Evolutionary conservation across 768 basidiomycete species (phyloP).

Genomic region (Cytidiella melzeri): DNA sequence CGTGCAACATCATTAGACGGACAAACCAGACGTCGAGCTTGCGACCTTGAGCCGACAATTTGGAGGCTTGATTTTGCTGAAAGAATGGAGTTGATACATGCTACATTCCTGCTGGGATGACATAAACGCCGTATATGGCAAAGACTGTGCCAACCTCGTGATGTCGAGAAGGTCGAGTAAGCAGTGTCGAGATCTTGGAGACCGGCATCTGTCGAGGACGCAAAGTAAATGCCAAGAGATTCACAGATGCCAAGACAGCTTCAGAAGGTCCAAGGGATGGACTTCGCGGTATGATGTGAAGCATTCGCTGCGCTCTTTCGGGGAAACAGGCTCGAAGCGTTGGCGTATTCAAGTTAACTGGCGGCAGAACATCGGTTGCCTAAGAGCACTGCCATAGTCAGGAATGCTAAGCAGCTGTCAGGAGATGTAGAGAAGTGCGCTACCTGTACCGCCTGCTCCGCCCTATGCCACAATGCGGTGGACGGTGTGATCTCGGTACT

Average conservation of each 20-base stretch:
- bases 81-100: no score
- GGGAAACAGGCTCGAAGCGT: not conserved
- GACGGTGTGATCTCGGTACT: no score
- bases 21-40: constrained; percentile 3
- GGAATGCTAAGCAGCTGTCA: no score
- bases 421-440: not conserved
- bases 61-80: not conserved
- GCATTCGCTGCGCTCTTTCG: not conserved
- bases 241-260: no score
- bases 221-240: no score
- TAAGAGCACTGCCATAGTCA: no score
- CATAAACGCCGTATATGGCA: not conserved
- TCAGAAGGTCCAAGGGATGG: no score
- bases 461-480: no score
- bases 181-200: not conserved
- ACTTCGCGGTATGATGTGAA: no score
- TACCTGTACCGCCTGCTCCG: not conserved
- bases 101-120: not conserved
- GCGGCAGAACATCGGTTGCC: not conserved
- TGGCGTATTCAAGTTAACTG: not conserved
- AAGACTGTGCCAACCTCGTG: not conserved
- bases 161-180: not conserved
- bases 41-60: constrained; percentile 4
- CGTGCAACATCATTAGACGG: constrained; percentile 2
- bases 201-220: not conserved